phyloP scores from a whole-genome alignment of 306 rosid species.

The Sicyos edulis region DNA sequence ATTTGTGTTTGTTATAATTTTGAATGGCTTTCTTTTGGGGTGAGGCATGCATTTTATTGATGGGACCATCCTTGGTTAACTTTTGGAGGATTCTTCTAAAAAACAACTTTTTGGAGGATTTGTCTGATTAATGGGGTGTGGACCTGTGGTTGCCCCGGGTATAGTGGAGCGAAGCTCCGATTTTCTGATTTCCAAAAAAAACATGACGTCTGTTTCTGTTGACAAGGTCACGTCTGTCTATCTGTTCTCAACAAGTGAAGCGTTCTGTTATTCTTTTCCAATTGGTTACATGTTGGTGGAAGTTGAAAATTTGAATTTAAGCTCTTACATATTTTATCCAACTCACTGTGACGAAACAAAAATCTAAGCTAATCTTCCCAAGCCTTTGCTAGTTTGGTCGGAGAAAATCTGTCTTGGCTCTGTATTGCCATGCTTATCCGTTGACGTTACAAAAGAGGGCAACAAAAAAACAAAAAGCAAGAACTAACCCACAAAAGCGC shows the following conservation, averaged over 20 bases:
- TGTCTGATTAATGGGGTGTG: neutral
- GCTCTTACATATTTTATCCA: neutral
- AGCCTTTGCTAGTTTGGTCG: neutral
- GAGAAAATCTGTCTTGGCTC: slow-evolving; percentile 1
- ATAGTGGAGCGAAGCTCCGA: no score
- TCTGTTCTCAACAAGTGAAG: slow-evolving; percentile 8
- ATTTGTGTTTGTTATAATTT: neutral
- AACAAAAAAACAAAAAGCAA: neutral
- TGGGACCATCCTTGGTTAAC: neutral
- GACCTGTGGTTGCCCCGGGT: no score
- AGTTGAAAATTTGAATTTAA: neutral
- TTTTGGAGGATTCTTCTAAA: neutral
- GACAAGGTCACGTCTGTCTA: neutral
- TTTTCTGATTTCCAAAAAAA: no score
- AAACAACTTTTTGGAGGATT: neutral
- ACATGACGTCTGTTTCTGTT: no score
- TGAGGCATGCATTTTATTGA: neutral
- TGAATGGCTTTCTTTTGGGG: neutral
- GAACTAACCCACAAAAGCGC: neutral
- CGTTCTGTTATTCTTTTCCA: neutral
- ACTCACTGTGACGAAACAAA: neutral
- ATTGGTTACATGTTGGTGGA: neutral
- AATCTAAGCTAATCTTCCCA: neutral
- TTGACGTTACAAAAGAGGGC: neutral
- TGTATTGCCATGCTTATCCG: neutral